Evolutionary conservation across 2,329 filamentous ascomycete species (phyloP).

Genomic region (Penicillium crustosum): DNA sequence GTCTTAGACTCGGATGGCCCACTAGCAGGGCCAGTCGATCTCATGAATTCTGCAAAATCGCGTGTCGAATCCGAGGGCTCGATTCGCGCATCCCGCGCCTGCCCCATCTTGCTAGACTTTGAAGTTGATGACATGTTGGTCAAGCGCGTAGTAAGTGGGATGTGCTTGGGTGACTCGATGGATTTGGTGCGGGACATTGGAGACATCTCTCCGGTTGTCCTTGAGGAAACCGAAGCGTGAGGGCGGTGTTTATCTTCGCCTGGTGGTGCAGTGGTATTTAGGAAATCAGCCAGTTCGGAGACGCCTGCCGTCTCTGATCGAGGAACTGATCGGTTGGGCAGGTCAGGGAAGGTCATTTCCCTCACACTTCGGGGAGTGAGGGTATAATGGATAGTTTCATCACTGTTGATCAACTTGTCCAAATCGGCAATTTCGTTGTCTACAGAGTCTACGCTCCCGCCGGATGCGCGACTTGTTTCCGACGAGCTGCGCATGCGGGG

Average conservation of each 20-base stretch:
- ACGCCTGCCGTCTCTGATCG: conserved; percentile 39
- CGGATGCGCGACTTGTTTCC: conserved; percentile 35
- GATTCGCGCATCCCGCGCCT: conserved; percentile 71
- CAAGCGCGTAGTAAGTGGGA: conserved; percentile 24
- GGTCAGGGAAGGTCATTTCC: conserved; percentile 59
- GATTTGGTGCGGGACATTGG: conserved; percentile 23
- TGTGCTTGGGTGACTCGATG: conserved; percentile 26
- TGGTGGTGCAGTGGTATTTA: conserved; percentile 38
- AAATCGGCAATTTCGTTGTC: conserved; percentile 65
- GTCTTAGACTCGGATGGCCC: conserved; percentile 11
- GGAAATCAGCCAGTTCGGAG: conserved; percentile 41
- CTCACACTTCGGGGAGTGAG: conserved; percentile 78
- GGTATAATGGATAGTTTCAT: conserved; percentile 79
- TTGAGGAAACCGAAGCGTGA: conserved; percentile 24
- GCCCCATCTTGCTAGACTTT: conserved; percentile 28
- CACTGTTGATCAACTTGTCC: conserved; percentile 77
- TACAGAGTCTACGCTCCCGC: conserved; percentile 28
- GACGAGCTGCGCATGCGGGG: conserved; percentile 37
- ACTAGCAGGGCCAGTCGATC: conserved; percentile 68
- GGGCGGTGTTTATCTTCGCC: conserved; percentile 25
- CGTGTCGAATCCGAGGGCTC: conserved; percentile 65
- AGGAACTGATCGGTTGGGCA: conserved; percentile 33
- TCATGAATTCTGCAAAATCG: conserved; percentile 88
- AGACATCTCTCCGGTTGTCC: conserved; percentile 17
- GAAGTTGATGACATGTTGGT: conserved; percentile 15